Conservation (phyloP, 805 yeast genomes). For the Diddensiella santjacobensis region DNA sequence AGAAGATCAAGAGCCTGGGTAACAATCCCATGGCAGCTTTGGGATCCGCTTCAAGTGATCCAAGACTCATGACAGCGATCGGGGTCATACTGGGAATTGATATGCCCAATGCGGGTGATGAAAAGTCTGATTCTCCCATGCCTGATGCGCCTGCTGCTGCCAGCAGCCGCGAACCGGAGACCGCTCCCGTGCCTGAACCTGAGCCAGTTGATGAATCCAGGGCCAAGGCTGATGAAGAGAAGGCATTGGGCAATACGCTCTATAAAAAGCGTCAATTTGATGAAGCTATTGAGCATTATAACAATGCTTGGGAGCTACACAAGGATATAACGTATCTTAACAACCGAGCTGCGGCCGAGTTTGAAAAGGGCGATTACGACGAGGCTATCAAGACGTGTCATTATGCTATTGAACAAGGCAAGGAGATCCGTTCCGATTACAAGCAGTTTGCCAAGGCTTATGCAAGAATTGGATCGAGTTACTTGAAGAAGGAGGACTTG, state of each 20-base stretch:
- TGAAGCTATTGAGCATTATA: conserved; percentile 83
- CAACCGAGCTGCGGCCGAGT: conserved; percentile 97
- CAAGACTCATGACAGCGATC: conserved; percentile 83
- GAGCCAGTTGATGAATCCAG: conserved; percentile 30
- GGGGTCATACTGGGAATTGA: conserved; percentile 77
- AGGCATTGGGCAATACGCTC: conserved; percentile 79
- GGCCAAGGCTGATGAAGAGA: conserved; percentile 46
- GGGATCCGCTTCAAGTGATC: conserved; percentile 69
- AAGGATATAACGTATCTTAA: conserved; percentile 90
- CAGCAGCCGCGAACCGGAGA: conserved; percentile 22
- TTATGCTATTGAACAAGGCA: conserved; percentile 82
- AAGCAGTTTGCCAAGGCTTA: conserved; percentile 88
- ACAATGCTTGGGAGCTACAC: conserved; percentile 76
- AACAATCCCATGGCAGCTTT: conserved; percentile 73
- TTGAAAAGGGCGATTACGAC: conserved; percentile 89
- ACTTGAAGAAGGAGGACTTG: conserved; percentile 70
- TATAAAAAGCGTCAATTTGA: conserved; percentile 88
- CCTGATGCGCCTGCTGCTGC: conserved; percentile 13
- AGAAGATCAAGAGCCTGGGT: conserved; percentile 52
- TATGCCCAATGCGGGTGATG: conserved; percentile 24
- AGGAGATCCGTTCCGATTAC: conserved; percentile 87
- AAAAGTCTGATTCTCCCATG: conserved; percentile 7
- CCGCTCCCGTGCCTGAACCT: conserved; percentile 28
- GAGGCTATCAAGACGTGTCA: conserved; percentile 77
- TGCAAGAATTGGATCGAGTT: conserved; percentile 83